Evolutionary conservation across 345 rosid species (phyloP), one percentile per base, ranked within the genome.

Genomic region (Eucalyptus microcorys): DNA sequence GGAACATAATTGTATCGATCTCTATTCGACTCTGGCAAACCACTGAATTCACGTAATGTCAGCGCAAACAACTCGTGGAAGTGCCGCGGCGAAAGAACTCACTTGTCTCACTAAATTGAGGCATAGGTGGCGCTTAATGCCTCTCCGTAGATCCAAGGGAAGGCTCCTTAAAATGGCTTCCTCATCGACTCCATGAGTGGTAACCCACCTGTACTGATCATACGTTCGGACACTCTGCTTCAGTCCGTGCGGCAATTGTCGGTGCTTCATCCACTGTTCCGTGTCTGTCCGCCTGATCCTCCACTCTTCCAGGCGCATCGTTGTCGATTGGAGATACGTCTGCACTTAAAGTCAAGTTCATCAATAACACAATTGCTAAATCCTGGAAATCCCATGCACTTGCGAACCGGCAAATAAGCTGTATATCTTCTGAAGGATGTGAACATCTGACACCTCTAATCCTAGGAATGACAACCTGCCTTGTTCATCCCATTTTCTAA

Each of bases 131-230:
- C 95, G 92, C 80, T 93, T 95, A 90, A 94, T 94, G 90, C 87
- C 92, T 24, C 94, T 89, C 5, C 94, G 92, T 49, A 94, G 95
- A 90, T 94, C 95, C 86, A 89, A 47, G 3, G 96, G 96, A 26
- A 95, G 94, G 91, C 92, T 90, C 71, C 90, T 88, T 3, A 94
- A 90, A 64, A 95, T 90, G 4, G 90, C 88, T 86, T 93, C 95
- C 87, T 95, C 96, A 27, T 95, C 95, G 40, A 95, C 96, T 84
- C 97, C 96, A 27, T 93, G 90, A 87, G 95, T 94, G 9, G 94
- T 91, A 24, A 92, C 91, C 95, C 96, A 94, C 76, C 90, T 89
- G 86, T 91, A 91, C 43, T 94, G 95, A 87, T 93, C 93, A 34
- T 94, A 93, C 49, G 79, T 91, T 84, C 97, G 87, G 24, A 95